A percentile compares a stretch with the other conserved stretches of the same genome.
Evolutionary conservation across 1,139 yeast species (phyloP).

Genomic region (Saccharomyces pastorianus): DNA sequence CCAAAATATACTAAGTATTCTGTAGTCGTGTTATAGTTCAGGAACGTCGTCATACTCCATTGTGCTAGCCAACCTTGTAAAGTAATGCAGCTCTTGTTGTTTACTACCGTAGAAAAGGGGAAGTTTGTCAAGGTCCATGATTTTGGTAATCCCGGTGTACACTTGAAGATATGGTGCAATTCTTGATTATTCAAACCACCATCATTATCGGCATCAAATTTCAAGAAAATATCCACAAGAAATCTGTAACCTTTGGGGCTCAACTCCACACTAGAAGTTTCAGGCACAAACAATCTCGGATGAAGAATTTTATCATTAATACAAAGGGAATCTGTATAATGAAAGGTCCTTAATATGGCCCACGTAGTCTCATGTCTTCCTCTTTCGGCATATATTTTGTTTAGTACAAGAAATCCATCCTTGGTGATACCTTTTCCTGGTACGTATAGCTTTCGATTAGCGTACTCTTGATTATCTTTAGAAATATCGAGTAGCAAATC

Average conservation of each 20-base stretch:
- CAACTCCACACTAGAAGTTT: slow-evolving; percentile 74
- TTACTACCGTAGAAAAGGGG: slow-evolving; percentile 80
- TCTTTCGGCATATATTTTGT: slow-evolving; percentile 74
- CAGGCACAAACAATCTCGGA: slow-evolving; percentile 73
- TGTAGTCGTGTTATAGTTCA: slow-evolving; percentile 74
- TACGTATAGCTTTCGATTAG: slow-evolving; percentile 15
- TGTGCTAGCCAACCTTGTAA: slow-evolving; percentile 97
- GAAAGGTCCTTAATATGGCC: slow-evolving; percentile 83
- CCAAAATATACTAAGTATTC: slow-evolving; percentile 88
- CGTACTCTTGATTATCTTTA: slow-evolving; percentile 14
- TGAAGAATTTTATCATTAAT: slow-evolving; percentile 66
- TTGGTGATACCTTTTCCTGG: slow-evolving; percentile 52
- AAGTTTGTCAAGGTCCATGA: slow-evolving; percentile 81
- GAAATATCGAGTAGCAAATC: slow-evolving; percentile 29
- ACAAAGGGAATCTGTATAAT: slow-evolving; percentile 85
- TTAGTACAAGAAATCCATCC: slow-evolving; percentile 68
- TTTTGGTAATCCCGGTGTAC: slow-evolving; percentile 88
- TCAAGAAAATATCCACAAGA: slow-evolving; percentile 76
- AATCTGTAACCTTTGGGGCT: slow-evolving; percentile 92
- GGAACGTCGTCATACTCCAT: slow-evolving; percentile 91
- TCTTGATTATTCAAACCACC: slow-evolving; percentile 83
- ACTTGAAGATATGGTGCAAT: slow-evolving; percentile 57
- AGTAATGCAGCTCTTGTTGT: slow-evolving; percentile 82
- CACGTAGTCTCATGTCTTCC: slow-evolving; percentile 96
- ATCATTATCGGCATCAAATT: slow-evolving; percentile 89